Conservation (phyloP, 805 yeast species). For the Barnettozyma vustinii region DNA sequence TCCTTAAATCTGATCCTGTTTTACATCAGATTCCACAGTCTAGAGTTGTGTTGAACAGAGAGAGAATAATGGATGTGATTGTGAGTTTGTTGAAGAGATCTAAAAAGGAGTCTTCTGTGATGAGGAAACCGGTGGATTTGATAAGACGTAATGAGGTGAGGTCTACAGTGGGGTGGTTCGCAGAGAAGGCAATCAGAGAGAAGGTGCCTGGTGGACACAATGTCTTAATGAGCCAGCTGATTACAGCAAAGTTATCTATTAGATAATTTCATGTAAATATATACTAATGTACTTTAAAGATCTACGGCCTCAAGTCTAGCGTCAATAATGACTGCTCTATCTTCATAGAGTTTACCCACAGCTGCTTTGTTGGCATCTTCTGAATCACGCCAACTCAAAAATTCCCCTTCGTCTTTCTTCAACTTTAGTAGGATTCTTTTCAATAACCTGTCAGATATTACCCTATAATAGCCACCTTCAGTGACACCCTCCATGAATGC, state of each 20-base stretch:
- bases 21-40: conserved; percentile 18
- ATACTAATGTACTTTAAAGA: background rate
- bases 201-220: conserved; percentile 12
- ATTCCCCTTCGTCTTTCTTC: conserved; percentile 22
- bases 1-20: conserved; percentile 24
- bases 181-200: conserved; percentile 11
- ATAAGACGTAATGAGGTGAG: conserved; percentile 12
- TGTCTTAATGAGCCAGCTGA: conserved; percentile 13
- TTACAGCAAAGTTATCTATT: conserved; percentile 17
- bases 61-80: conserved; percentile 32
- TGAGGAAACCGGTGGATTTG: conserved; percentile 11
- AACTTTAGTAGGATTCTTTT: conserved; percentile 30
- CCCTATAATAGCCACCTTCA: conserved; percentile 39
- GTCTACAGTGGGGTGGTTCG: conserved; percentile 20
- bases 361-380: conserved; percentile 15
- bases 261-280: conserved; percentile 4
- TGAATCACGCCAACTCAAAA: conserved; percentile 17
- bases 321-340: conserved; percentile 13
- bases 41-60: conserved; percentile 22
- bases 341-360: conserved; percentile 12
- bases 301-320: background rate
- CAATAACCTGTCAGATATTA: conserved; percentile 28
- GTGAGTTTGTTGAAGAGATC: conserved; percentile 24
- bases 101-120: conserved; percentile 7
- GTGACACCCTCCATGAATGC: conserved; percentile 34